These are phyloP conservation scores for Plasmodium reichenowi DNA, from an alignment of 169 alveolate genomes.

Conservation along the genomic window DNA sequence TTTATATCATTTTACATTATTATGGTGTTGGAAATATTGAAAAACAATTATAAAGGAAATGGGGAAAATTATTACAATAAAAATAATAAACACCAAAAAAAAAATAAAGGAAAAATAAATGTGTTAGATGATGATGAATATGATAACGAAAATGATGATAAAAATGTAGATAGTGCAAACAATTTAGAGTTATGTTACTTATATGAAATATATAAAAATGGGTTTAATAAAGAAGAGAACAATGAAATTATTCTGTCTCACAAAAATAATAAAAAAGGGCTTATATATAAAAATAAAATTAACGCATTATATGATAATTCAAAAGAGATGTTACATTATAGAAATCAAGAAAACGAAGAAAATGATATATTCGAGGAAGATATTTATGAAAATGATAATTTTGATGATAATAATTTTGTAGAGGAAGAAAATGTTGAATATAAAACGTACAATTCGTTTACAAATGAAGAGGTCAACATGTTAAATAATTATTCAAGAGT, in stretches of 20 bases:
- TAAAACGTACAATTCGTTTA: constrained; percentile 52
- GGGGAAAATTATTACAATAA: constrained; percentile 53
- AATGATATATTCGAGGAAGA: constrained; percentile 58
- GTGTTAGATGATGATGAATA: constrained; percentile 41
- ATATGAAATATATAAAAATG: constrained; percentile 13
- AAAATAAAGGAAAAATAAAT: constrained; percentile 22
- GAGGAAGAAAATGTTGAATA: constrained; percentile 64
- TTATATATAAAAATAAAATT: neutral
- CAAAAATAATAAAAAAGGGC: constrained; percentile 17
- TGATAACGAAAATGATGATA: constrained; percentile 39
- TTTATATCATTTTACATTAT: constrained; percentile 5
- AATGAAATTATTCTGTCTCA: neutral
- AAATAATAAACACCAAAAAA: constrained; percentile 26
- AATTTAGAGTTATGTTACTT: constrained; percentile 18
- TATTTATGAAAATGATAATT: constrained; percentile 62
- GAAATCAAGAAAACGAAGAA: constrained; percentile 60
- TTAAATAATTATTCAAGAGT: constrained; percentile 24
- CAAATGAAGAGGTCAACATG: constrained; percentile 27
- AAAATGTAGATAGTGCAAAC: constrained; percentile 44
- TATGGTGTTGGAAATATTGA: constrained; percentile 58
- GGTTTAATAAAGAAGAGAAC: constrained; percentile 4
- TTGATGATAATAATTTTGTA: constrained; percentile 58
- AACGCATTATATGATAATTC: constrained; percentile 32
- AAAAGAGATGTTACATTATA: constrained; percentile 44
- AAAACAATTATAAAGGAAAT: constrained; percentile 66